phyloP scores from a whole-genome alignment of 208 protist genomes.

The Trypanosoma cruzi region DNA sequence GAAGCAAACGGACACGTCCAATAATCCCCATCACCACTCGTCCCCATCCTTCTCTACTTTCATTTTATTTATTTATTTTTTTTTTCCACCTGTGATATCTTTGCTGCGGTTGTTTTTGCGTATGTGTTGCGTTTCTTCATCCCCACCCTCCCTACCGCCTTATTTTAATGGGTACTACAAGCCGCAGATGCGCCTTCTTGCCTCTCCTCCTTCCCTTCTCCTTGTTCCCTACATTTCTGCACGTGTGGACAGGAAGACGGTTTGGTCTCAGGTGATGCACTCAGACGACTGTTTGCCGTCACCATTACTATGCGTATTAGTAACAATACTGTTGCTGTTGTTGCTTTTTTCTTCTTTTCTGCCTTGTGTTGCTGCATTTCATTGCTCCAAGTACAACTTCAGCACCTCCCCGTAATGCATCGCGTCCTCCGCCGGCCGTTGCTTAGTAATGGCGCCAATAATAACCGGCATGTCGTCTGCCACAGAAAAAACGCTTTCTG shows the following conservation, averaged over 20 bases:
- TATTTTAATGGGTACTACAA: background rate
- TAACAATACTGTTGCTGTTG: conserved; percentile 19
- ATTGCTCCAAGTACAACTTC: conserved; percentile 36
- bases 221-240: too few species aligned
- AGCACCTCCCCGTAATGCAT: conserved; percentile 54
- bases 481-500: conserved; percentile 50
- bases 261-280: too few species aligned
- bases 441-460: conserved; percentile 42
- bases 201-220: background rate
- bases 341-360: conserved; percentile 4
- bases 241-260: too few species aligned
- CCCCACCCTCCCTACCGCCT: background rate
- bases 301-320: too few species aligned
- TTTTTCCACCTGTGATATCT: too few species aligned
- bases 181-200: background rate
- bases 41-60: background rate
- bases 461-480: conserved; percentile 63
- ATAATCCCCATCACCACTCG: too few species aligned
- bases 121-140: background rate
- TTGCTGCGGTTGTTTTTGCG: background rate
- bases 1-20: too few species aligned
- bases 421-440: conserved; percentile 42
- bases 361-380: conserved; percentile 6
- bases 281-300: background rate
- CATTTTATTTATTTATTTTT: too few species aligned